Evolutionary conservation across 768 basidiomycete genomes (phyloP).

Genomic region (Tubosaeta sp.): DNA sequence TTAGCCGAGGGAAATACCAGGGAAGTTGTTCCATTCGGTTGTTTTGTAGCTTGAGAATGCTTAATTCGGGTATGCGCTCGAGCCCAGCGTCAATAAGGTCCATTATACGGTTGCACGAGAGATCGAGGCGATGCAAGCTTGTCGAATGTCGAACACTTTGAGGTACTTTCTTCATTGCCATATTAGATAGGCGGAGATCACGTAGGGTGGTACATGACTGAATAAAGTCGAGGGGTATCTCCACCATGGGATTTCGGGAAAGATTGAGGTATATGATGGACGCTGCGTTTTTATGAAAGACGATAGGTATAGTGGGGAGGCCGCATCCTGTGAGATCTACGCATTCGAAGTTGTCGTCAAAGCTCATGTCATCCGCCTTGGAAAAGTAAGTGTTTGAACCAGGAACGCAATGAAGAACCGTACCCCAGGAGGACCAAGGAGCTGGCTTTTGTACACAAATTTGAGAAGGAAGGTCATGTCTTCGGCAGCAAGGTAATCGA

Average conservation of each 20-base stretch:
- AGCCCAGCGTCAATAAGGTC: constrained; percentile 86
- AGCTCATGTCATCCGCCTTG: constrained; percentile 70
- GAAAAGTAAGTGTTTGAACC: neutral
- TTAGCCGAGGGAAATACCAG: constrained; percentile 75
- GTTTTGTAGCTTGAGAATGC: constrained; percentile 74
- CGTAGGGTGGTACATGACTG: constrained; percentile 79
- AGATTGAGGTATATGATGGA: constrained; percentile 81
- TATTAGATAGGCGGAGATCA: constrained; percentile 82
- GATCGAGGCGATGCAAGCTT: constrained; percentile 74
- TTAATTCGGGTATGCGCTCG: constrained; percentile 68
- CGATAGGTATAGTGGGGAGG: constrained; percentile 84
- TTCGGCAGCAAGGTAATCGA: constrained; percentile 71
- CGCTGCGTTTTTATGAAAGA: constrained; percentile 79
- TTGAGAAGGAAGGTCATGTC: constrained; percentile 82
- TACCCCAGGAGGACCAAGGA: constrained; percentile 55
- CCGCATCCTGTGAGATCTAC: constrained; percentile 80
- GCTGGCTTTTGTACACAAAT: constrained; percentile 83
- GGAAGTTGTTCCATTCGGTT: constrained; percentile 88
- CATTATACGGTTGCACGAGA: constrained; percentile 87
- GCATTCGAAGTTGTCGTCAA: constrained; percentile 69
- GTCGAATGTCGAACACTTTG: constrained; percentile 71
- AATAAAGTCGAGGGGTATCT: constrained; percentile 95
- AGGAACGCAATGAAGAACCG: constrained; percentile 21
- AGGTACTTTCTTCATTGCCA: constrained; percentile 94
- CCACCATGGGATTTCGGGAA: constrained; percentile 92